Percentiles rank a stretch among this genome's conserved stretches.
Evolutionary conservation across 305 asterid species (phyloP).

Genomic region (Coffea humblotiana): DNA sequence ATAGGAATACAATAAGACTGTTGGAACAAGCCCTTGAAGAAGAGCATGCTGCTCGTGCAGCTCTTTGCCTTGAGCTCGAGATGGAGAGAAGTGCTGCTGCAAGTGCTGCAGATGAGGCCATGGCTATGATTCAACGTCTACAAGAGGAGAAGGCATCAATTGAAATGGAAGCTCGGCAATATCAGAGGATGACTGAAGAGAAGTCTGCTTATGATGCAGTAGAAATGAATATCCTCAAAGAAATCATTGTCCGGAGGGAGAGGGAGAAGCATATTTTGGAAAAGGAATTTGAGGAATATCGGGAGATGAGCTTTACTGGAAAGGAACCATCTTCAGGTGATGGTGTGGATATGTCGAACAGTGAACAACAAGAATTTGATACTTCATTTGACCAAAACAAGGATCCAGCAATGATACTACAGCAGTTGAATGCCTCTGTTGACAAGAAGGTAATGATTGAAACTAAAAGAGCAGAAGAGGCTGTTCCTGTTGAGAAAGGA

Average conservation of each 20-base stretch:
- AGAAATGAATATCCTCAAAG: constrained; percentile 87
- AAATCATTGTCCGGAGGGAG: constrained; percentile 76
- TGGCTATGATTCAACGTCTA: constrained; percentile 95
- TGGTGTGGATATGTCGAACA: constrained; percentile 21
- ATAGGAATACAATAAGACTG: constrained; percentile 33
- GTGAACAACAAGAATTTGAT: constrained; percentile 13
- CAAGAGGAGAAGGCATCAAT: constrained; percentile 88
- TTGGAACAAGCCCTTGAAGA: constrained; percentile 63
- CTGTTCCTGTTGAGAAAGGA: constrained; percentile 13
- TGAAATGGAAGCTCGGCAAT: constrained; percentile 92
- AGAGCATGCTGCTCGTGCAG: constrained; percentile 56
- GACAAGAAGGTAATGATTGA: constrained; percentile 36
- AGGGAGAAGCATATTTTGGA: constrained; percentile 74
- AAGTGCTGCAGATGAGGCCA: constrained; percentile 94
- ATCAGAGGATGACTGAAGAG: constrained; percentile 79
- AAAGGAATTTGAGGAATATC: constrained; percentile 73
- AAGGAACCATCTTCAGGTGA: constrained; percentile 32
- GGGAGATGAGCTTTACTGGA: constrained; percentile 44
- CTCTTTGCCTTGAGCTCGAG: constrained; percentile 82
- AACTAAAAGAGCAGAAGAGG: constrained; percentile 20
- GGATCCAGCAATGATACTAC: constrained; percentile 47
- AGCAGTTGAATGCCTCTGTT: constrained; percentile 36
- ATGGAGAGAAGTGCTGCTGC: constrained; percentile 96
- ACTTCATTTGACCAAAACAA: constrained; percentile 36
- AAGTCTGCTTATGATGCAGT: constrained; percentile 88